A percentile compares a stretch with the other conserved stretches of the same genome.
phyloP scores from a whole-genome alignment of 805 yeast species.

The Spathaspora sp. region DNA sequence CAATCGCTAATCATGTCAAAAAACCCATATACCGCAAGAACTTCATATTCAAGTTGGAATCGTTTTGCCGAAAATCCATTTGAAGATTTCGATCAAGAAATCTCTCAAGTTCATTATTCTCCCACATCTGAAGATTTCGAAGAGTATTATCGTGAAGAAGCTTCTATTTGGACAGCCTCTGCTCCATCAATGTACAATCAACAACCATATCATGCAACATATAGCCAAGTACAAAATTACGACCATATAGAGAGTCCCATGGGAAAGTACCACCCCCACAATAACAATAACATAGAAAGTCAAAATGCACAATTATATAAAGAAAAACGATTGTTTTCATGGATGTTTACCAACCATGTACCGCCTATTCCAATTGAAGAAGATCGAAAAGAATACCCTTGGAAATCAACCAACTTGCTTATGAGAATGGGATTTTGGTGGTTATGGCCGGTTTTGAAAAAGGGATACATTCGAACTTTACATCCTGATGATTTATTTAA shows the following conservation, averaged over 20 bases:
- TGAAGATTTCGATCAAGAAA: background rate
- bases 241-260: background rate
- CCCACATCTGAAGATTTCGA: background rate
- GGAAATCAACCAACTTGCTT: constrained; percentile 35
- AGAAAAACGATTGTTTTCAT: constrained; percentile 52
- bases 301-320: constrained; percentile 24
- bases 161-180: background rate
- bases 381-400: constrained; percentile 50
- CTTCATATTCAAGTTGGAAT: background rate
- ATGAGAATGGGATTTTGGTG: constrained; percentile 38
- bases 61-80: background rate
- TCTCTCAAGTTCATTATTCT: background rate
- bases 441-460: constrained; percentile 36
- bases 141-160: background rate
- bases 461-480: constrained; percentile 39
- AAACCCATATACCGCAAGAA: background rate
- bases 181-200: background rate
- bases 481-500: constrained; percentile 35
- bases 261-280: too few relatives aligned
- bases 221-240: background rate
- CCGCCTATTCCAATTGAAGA: constrained; percentile 50
- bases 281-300: background rate
- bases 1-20: background rate
- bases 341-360: constrained; percentile 44
- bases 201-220: background rate